Conservation (phyloP, 108 stramenopile species). For the Nitzschia sp. region DNA sequence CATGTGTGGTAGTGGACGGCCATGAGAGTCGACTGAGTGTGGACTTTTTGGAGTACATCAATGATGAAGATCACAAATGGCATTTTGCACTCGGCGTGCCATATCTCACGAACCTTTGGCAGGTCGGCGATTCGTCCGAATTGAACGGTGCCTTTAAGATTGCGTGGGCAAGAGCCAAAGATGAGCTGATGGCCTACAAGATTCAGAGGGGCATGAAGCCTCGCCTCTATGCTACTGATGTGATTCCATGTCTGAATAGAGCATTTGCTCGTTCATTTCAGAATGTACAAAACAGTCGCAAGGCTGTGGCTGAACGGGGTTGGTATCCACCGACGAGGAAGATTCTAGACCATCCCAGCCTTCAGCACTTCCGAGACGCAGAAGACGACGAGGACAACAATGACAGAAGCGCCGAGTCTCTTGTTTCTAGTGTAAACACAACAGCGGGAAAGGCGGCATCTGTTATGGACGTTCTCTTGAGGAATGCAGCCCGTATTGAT, state of each 20-base stretch:
- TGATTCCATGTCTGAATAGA: neutral
- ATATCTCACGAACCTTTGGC: neutral
- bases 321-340: neutral
- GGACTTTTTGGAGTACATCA: neutral
- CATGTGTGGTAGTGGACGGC: neutral
- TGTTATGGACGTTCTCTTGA: neutral
- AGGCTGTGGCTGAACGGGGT: neutral
- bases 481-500: neutral
- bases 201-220: neutral
- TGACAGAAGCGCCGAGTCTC: neutral
- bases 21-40: neutral
- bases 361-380: neutral
- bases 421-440: neutral
- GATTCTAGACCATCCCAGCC: neutral
- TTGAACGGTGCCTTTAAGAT: neutral
- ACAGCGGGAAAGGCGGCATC: neutral
- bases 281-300: neutral
- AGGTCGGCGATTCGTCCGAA: neutral
- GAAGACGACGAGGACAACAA: neutral
- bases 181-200: neutral
- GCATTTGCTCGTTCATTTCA: neutral
- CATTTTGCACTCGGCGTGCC: neutral
- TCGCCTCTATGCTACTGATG: neutral
- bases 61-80: slow-evolving; percentile 2
- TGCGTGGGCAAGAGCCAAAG: neutral